Conservation (phyloP, 2,329 filamentous ascomycete species). For the Rhinocladiella similis region DNA sequence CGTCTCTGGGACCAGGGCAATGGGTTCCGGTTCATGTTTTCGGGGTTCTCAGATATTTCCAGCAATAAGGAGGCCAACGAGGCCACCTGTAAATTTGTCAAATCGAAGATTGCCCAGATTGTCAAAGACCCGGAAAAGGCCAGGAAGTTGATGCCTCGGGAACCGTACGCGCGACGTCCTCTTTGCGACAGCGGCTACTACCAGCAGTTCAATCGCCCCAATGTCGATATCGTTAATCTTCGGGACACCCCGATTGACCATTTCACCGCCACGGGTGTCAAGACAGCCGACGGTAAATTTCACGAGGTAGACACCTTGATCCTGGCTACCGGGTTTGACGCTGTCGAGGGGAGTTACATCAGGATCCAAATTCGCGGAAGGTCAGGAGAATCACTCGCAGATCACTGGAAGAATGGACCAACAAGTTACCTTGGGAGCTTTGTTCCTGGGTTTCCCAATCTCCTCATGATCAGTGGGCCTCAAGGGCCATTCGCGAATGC, state of each 20-base stretch:
- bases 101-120: slow-evolving; percentile 50
- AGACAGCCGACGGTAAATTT: slow-evolving; percentile 45
- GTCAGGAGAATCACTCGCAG: slow-evolving; percentile 31
- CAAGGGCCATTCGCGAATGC: slow-evolving; percentile 60
- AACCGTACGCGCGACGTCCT: slow-evolving; percentile 21
- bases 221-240: slow-evolving; percentile 50
- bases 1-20: slow-evolving; percentile 34
- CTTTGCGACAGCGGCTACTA: slow-evolving; percentile 34
- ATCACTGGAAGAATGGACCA: slow-evolving; percentile 34
- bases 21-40: slow-evolving; percentile 41
- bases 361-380: slow-evolving; percentile 34
- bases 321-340: slow-evolving; percentile 47
- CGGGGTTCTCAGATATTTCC: slow-evolving; percentile 39
- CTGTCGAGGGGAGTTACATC: slow-evolving; percentile 38
- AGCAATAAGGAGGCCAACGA: slow-evolving; percentile 49
- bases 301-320: slow-evolving; percentile 43
- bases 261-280: slow-evolving; percentile 43
- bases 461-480: slow-evolving; percentile 55
- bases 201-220: slow-evolving; percentile 48
- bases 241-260: slow-evolving; percentile 43
- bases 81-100: slow-evolving; percentile 57
- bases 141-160: slow-evolving; percentile 16
- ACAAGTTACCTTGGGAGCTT: slow-evolving; percentile 44
- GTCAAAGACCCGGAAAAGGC: slow-evolving; percentile 51
- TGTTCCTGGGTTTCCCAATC: slow-evolving; percentile 47